Percentiles rank a stretch among this genome's conserved stretches.
phyloP scores from a whole-genome alignment of 1,284 basidiomycete species.

The Phylloboletellus chloephorus region DNA sequence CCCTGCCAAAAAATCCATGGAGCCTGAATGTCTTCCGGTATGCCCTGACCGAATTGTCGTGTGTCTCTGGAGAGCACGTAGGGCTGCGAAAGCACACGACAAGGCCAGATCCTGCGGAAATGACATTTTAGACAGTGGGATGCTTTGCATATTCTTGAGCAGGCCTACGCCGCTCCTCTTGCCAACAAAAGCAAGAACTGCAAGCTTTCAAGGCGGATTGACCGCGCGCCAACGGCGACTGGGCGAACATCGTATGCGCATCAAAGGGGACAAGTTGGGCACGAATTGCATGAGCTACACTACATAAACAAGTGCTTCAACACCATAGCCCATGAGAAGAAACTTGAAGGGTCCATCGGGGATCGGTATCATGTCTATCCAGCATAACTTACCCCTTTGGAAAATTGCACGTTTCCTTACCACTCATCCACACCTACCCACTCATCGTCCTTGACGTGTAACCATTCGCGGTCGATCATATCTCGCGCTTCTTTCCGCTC shows the following conservation, averaged over 20 bases:
- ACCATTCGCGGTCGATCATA: slow-evolving; percentile 70
- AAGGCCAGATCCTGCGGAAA: slow-evolving; percentile 35
- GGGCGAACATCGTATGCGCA: no score
- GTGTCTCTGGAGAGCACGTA: slow-evolving; percentile 33
- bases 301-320: slow-evolving; percentile 12
- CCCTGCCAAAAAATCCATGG: slow-evolving; percentile 48
- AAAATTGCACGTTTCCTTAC: slow-evolving; percentile 26
- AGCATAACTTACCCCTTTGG: slow-evolving; percentile 1
- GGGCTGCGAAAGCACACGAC: slow-evolving; percentile 26
- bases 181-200: slow-evolving; percentile 30
- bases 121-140: slow-evolving; percentile 38
- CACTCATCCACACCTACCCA: slow-evolving; percentile 42
- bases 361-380: slow-evolving; percentile 10
- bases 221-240: slow-evolving; percentile 1
- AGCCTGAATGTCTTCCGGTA: slow-evolving; percentile 48
- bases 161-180: slow-evolving; percentile 42
- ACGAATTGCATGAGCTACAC: no score
- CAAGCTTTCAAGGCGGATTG: slow-evolving; percentile 23
- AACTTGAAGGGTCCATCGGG: slow-evolving; percentile 5
- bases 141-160: slow-evolving; percentile 44
- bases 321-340: slow-evolving; percentile 3
- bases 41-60: slow-evolving; percentile 40
- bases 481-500: slow-evolving; percentile 69
- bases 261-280: no score
- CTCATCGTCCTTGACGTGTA: slow-evolving; percentile 48